Evolutionary conservation across 2,329 filamentous ascomycete species (phyloP).

Genomic region (Neospermospora avenae): DNA sequence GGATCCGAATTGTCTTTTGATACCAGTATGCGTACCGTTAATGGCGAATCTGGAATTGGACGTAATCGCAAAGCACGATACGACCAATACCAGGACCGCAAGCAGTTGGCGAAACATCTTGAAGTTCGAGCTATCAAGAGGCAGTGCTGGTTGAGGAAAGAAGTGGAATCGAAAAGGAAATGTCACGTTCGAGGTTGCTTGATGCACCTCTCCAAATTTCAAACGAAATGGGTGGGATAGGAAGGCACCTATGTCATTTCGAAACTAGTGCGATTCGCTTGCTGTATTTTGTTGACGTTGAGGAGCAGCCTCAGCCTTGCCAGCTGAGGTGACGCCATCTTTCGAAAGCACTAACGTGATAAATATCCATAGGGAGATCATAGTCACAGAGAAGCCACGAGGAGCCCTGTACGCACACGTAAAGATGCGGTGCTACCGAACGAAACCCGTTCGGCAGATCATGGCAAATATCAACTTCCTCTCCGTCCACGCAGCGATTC

Average conservation of each 20-base stretch:
- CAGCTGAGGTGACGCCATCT: constrained; percentile 2
- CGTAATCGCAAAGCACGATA: neutral
- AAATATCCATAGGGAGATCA: neutral
- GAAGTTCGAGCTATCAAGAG: neutral
- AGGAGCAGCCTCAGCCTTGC: neutral
- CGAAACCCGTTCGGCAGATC: neutral
- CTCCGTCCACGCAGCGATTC: neutral
- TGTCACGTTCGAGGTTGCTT: neutral
- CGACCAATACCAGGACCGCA: neutral
- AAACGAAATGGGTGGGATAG: neutral
- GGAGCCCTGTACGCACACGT: neutral
- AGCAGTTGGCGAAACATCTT: constrained; percentile 6
- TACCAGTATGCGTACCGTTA: constrained; percentile 23
- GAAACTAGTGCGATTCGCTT: neutral
- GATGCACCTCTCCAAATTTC: neutral
- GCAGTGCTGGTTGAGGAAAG: neutral
- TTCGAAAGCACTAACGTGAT: constrained; percentile 1
- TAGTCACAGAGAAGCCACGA: constrained; percentile 2
- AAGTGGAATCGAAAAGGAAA: neutral
- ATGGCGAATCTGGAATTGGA: constrained; percentile 7
- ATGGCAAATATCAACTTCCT: neutral
- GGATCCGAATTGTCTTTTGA: constrained; percentile 15
- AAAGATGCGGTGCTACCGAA: neutral
- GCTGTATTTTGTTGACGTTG: neutral
- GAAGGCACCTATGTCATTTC: neutral